These are phyloP conservation scores for Globisporangium paroecandrum DNA, from an alignment of 352 stramenopile genomes.

Conservation along the genomic window DNA sequence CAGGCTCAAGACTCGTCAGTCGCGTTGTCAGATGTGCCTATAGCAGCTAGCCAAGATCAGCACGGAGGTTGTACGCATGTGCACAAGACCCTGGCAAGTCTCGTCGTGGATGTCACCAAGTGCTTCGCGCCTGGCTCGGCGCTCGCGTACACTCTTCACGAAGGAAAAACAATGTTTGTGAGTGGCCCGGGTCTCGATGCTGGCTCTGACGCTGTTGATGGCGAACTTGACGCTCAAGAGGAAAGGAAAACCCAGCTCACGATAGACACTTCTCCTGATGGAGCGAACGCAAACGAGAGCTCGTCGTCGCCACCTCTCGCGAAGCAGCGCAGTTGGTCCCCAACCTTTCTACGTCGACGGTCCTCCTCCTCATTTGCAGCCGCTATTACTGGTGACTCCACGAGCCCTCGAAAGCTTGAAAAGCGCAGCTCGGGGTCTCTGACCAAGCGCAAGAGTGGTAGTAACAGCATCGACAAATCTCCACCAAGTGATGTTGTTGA, in stretches of 20 bases:
- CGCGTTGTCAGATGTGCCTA: background rate
- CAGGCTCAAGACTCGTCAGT: conserved; percentile 13
- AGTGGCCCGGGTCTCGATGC: conserved; percentile 19
- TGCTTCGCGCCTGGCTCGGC: conserved; percentile 28
- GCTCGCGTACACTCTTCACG: conserved; percentile 39
- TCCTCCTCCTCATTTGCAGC: conserved; percentile 26
- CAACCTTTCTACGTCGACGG: conserved; percentile 31
- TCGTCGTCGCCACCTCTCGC: conserved; percentile 2
- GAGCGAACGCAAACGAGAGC: background rate
- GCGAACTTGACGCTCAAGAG: conserved; percentile 12
- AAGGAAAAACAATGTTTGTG: conserved; percentile 46
- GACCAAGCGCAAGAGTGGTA: background rate
- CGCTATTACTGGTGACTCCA: background rate
- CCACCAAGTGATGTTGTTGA: background rate
- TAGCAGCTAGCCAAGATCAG: background rate
- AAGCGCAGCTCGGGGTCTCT: background rate
- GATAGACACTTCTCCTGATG: background rate
- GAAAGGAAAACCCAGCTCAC: background rate
- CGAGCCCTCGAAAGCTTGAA: background rate
- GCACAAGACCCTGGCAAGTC: conserved; percentile 34
- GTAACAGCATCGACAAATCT: background rate
- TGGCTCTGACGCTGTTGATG: conserved; percentile 15
- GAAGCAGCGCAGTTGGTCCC: conserved; percentile 44
- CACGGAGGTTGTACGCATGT: conserved; percentile 16
- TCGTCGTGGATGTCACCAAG: conserved; percentile 43